A percentile compares a stretch with the other conserved stretches of the same genome.
Evolutionary conservation across 2,329 filamentous ascomycete species (phyloP).

Genomic region (Penicillium sp.): DNA sequence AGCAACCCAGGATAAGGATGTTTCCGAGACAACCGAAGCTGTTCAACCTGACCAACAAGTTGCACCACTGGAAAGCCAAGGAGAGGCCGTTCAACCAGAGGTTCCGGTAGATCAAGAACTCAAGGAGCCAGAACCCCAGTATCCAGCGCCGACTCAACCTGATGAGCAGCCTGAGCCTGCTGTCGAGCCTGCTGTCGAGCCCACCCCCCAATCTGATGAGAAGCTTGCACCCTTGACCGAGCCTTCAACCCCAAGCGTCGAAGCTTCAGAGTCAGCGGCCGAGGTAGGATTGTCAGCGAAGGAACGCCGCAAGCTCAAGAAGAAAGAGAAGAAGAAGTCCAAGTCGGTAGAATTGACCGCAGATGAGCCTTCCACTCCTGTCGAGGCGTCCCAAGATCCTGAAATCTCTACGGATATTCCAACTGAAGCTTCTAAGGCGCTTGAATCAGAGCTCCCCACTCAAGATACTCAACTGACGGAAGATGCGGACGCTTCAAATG

Average conservation of each 20-base stretch:
- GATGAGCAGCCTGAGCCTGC: slow-evolving; percentile 5
- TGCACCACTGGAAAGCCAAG: not conserved
- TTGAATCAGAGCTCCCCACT: slow-evolving; percentile 14
- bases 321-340: slow-evolving; percentile 25
- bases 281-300: slow-evolving; percentile 17
- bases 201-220: slow-evolving; percentile 4
- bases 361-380: slow-evolving; percentile 7
- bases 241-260: not conserved
- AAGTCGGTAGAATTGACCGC: slow-evolving; percentile 20
- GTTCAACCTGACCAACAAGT: slow-evolving; percentile 1
- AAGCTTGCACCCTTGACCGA: slow-evolving; percentile 3
- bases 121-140: not conserved
- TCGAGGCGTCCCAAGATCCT: slow-evolving; percentile 5
- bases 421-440: slow-evolving; percentile 2
- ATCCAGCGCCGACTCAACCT: not conserved
- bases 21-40: slow-evolving; percentile 1
- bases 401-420: slow-evolving; percentile 6
- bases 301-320: slow-evolving; percentile 24
- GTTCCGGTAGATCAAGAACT: not conserved
- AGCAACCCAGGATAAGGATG: slow-evolving; percentile 8
- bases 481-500: too few relatives aligned
- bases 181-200: not conserved
- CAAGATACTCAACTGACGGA: too few relatives aligned
- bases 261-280: slow-evolving; percentile 6
- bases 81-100: not conserved